A percentile compares a stretch with the other conserved stretches of the same genome.
These are phyloP conservation scores for Stagonosporopsis rhizophila DNA, from an alignment of 2,329 filamentous ascomycete species.

Conservation along the genomic window DNA sequence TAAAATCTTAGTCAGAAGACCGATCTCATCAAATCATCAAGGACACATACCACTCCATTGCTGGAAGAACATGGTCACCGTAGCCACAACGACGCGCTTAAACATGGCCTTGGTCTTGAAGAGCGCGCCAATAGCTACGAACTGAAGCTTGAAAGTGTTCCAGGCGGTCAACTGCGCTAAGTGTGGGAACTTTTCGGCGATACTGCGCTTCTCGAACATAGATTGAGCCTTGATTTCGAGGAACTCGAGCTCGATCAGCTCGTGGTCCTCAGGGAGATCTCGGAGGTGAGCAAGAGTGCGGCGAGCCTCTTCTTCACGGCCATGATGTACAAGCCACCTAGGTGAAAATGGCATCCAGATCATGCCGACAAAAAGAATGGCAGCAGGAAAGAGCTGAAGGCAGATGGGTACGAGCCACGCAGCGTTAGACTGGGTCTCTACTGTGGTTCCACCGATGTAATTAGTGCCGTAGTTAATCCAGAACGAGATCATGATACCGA, in stretches of 20 bases:
- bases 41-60: conserved; percentile 56
- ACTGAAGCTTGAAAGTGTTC: conserved; percentile 67
- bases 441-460: conserved; percentile 64
- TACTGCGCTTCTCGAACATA: conserved; percentile 75
- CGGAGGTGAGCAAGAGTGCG: conserved; percentile 69
- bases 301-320: conserved; percentile 72
- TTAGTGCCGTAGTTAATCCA: conserved; percentile 52
- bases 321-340: conserved; percentile 75
- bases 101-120: conserved; percentile 73
- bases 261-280: conserved; percentile 66
- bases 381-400: conserved; percentile 72
- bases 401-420: conserved; percentile 78
- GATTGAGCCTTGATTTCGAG: conserved; percentile 84
- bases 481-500: conserved; percentile 51
- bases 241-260: conserved; percentile 76
- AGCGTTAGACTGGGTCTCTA: conserved; percentile 64
- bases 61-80: conserved; percentile 57
- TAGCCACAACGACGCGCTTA: conserved; percentile 69
- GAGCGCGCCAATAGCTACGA: conserved; percentile 69
- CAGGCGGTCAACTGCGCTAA: conserved; percentile 64
- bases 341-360: conserved; percentile 82
- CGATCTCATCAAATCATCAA: neutral
- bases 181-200: conserved; percentile 70
- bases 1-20: neutral
- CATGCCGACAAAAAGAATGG: conserved; percentile 73